Evolutionary conservation across 1,284 basidiomycete species (phyloP).

Genomic region (Neonothopanus nambi): DNA sequence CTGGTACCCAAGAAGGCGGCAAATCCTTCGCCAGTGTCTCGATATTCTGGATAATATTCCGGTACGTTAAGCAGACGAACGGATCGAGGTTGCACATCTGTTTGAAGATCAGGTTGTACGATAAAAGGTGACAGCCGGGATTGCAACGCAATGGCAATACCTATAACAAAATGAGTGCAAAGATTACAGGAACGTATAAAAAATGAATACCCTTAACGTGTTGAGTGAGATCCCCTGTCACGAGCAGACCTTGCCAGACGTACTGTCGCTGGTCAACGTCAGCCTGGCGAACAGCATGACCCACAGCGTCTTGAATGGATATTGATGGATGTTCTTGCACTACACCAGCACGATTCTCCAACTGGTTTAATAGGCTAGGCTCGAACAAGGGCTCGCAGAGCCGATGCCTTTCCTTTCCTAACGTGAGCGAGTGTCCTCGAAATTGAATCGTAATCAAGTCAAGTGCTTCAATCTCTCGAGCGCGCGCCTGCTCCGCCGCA

Average conservation of each 20-base stretch:
- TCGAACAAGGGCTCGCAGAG: slow-evolving; percentile 91
- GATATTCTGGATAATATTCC: slow-evolving; percentile 91
- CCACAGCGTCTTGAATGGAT: slow-evolving; percentile 66
- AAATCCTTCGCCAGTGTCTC: slow-evolving; percentile 80
- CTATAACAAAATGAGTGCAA: slow-evolving; percentile 33
- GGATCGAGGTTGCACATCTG: slow-evolving; percentile 70
- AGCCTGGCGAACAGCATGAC: slow-evolving; percentile 54
- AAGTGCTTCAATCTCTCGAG: slow-evolving; percentile 77
- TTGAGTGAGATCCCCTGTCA: slow-evolving; percentile 80
- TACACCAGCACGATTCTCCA: slow-evolving; percentile 21
- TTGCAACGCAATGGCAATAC: slow-evolving; percentile 71
- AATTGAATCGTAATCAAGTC: slow-evolving; percentile 80
- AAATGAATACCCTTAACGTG: slow-evolving; percentile 69
- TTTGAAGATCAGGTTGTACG: slow-evolving; percentile 63
- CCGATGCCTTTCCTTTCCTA: slow-evolving; percentile 87
- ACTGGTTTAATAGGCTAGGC: slow-evolving; percentile 50
- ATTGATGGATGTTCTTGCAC: slow-evolving; percentile 27
- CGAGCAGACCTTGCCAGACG: slow-evolving; percentile 81
- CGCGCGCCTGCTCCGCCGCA: slow-evolving; percentile 78
- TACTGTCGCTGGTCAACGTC: slow-evolving; percentile 69
- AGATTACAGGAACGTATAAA: slow-evolving; percentile 3
- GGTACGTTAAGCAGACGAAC: slow-evolving; percentile 75
- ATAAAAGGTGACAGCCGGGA: slow-evolving; percentile 76
- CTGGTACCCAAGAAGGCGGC: slow-evolving; percentile 87
- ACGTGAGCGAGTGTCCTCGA: slow-evolving; percentile 65